phyloP scores from a whole-genome alignment of 805 yeast species.

The Saccharomyces mikatae region DNA sequence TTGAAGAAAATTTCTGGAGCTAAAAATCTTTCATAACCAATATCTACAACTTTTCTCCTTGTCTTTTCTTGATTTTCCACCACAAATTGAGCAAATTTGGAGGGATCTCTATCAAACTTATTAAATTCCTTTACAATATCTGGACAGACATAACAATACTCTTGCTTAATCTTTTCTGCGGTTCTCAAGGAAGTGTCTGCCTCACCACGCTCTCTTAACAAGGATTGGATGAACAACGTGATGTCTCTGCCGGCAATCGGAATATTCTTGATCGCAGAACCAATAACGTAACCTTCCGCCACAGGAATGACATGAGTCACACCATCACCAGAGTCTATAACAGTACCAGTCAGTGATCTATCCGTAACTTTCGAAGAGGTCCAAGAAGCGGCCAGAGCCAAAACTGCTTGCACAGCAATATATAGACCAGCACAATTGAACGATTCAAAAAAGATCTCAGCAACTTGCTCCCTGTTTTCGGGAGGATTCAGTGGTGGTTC shows the following conservation, averaged over 20 bases:
- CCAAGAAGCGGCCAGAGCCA: constrained; percentile 98
- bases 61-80: constrained; percentile 72
- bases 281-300: constrained; percentile 98
- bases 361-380: constrained; percentile 92
- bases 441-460: constrained; percentile 97
- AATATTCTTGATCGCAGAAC: constrained; percentile 91
- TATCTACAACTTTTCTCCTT: constrained; percentile 65
- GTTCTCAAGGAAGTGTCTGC: constrained; percentile 87
- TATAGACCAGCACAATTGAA: constrained; percentile 98
- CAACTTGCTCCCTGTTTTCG: constrained; percentile 96
- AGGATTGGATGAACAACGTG: constrained; percentile 83
- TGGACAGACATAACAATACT: constrained; percentile 94
- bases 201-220: constrained; percentile 95
- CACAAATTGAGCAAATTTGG: constrained; percentile 84
- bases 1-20: constrained; percentile 99
- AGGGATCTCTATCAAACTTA: constrained; percentile 90
- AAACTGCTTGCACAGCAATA: constrained; percentile 97
- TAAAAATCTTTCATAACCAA: constrained; percentile 93
- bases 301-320: constrained; percentile 98
- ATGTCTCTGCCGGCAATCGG: constrained; percentile 99
- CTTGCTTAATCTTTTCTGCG: constrained; percentile 94
- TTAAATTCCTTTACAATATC: constrained; percentile 94
- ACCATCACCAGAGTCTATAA: constrained; percentile 88
- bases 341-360: constrained; percentile 95
- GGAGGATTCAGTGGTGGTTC: constrained; percentile 99